Evolutionary conservation across 2,329 filamentous ascomycete species (phyloP).

Genomic region (Aspergillus melleus): DNA sequence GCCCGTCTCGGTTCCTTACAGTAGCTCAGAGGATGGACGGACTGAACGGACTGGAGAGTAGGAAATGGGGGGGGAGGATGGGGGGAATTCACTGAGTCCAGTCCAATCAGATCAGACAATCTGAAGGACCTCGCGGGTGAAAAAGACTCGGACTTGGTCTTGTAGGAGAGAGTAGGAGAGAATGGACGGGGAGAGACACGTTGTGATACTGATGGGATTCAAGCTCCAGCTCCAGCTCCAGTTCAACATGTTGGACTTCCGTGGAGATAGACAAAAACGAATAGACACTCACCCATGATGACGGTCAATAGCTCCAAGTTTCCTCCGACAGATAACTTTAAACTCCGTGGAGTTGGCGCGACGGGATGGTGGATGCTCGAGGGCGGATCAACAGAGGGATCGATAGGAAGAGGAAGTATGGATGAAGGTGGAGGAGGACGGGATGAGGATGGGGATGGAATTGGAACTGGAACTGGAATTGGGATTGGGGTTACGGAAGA

Average conservation of each 20-base stretch:
- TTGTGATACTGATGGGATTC: neutral
- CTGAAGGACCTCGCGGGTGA: neutral
- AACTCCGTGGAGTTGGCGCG: no score
- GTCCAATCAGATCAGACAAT: neutral
- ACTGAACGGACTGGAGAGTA: no score
- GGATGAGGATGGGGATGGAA: neutral
- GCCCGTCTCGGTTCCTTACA: neutral
- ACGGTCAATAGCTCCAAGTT: neutral
- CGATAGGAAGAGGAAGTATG: neutral
- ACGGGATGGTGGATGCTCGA: neutral
- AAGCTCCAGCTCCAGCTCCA: no score
- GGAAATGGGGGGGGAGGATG: neutral
- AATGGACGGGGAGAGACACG: neutral
- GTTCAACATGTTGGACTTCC: neutral
- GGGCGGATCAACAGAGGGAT: neutral
- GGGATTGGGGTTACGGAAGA: no score
- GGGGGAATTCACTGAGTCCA: slow-evolving; percentile 1
- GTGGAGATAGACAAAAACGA: neutral
- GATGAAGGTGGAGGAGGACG: neutral
- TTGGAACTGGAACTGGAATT: no score
- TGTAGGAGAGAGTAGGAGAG: neutral
- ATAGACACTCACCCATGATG: neutral
- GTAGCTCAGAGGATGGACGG: neutral
- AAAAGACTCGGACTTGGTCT: no score
- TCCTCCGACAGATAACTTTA: neutral